Conservation (phyloP, 2,329 filamentous ascomycete genomes). For the Neonectria sp. region DNA sequence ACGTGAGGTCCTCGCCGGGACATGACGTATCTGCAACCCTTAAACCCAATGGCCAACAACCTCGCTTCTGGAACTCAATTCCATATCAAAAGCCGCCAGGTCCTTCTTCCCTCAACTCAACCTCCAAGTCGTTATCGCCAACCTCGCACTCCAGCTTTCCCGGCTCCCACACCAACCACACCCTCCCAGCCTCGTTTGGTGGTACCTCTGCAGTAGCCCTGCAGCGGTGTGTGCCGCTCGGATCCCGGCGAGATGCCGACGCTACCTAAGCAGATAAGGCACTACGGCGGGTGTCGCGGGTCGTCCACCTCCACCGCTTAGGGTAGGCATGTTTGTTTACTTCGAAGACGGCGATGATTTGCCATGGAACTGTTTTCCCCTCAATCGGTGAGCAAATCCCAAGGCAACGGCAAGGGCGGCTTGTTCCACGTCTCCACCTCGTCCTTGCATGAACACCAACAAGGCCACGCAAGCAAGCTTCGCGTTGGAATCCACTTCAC, state of each 20-base stretch:
- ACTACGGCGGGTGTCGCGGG: not conserved
- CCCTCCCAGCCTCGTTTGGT: not conserved
- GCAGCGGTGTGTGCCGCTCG: constrained; percentile 7
- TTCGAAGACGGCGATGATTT: not conserved
- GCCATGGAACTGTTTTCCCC: not conserved
- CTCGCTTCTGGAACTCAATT: not conserved
- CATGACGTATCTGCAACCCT: not conserved
- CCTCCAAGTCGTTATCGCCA: not conserved
- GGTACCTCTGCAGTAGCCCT: not conserved
- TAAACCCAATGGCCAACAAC: not conserved
- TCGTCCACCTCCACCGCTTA: not conserved
- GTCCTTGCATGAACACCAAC: constrained; percentile 17
- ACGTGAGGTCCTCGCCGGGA: not conserved
- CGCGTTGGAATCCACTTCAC: not conserved
- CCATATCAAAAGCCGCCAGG: not conserved
- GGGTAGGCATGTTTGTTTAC: not conserved
- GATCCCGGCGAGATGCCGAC: constrained; percentile 16
- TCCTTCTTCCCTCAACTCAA: not conserved
- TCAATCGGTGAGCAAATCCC: not conserved
- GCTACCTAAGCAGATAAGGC: not conserved
- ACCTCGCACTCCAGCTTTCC: not conserved
- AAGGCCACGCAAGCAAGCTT: constrained; percentile 22
- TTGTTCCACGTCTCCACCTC: not conserved
- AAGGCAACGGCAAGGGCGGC: constrained; percentile 5
- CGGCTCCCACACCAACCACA: not conserved